Evolutionary conservation across 2,329 filamentous ascomycete genomes (phyloP).

Genomic region (Venturia asperata): DNA sequence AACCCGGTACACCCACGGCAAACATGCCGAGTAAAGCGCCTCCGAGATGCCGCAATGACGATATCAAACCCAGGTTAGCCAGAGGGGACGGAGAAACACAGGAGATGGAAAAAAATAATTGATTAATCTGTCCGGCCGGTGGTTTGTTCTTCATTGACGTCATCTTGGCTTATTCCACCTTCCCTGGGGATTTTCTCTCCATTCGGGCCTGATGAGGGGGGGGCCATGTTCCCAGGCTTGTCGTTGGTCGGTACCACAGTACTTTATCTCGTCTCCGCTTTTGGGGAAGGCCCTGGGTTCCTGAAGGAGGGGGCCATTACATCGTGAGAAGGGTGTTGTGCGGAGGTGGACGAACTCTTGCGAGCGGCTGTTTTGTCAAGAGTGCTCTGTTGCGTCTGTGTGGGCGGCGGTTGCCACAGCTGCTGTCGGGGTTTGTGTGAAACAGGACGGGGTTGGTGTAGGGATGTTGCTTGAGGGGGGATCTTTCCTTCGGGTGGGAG

Average conservation of each 20-base stretch:
- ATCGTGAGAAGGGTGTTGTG: neutral
- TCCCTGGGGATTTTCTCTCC: neutral
- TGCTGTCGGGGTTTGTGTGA: neutral
- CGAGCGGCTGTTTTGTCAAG: no score
- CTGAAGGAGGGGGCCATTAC: no score
- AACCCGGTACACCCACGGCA: neutral
- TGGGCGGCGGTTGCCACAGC: neutral
- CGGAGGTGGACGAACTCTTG: slow-evolving; percentile 5
- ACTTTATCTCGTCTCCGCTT: neutral
- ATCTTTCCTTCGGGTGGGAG: no score
- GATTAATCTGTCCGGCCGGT: no score
- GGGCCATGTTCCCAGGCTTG: neutral
- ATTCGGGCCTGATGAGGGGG: neutral
- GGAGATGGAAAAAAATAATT: no score
- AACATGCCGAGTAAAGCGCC: neutral
- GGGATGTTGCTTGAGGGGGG: no score
- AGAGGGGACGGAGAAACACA: no score
- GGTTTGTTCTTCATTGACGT: neutral
- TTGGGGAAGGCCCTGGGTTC: neutral
- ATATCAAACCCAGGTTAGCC: neutral
- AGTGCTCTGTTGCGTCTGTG: neutral
- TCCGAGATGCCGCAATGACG: neutral
- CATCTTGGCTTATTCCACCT: neutral
- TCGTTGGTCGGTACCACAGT: neutral
- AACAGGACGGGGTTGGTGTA: neutral